Evolutionary conservation across 2,329 filamentous ascomycete species (phyloP).

Genomic region (Fusarium buharicum): DNA sequence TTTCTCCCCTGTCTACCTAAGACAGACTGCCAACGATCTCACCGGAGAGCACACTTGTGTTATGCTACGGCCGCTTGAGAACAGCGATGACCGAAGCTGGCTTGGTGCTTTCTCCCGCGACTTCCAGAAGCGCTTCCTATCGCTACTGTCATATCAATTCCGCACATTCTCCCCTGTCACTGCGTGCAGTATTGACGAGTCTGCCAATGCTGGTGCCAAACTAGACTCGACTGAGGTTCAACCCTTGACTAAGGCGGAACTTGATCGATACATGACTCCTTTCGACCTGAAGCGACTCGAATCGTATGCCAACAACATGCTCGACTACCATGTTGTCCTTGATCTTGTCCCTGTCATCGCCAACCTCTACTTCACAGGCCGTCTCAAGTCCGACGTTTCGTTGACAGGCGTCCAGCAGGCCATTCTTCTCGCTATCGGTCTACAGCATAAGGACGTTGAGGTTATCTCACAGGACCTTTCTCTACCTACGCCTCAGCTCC

Average conservation of each 20-base stretch:
- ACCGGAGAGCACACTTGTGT: constrained; percentile 98
- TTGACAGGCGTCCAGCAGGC: constrained; percentile 86
- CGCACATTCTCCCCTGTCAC: constrained; percentile 79
- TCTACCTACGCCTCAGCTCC: constrained; percentile 78
- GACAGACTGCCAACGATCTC: constrained; percentile 94
- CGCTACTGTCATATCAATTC: constrained; percentile 93
- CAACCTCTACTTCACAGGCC: constrained; percentile 84
- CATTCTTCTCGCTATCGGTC: constrained; percentile 87
- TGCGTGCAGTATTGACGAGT: constrained; percentile 88
- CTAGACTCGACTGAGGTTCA: constrained; percentile 64
- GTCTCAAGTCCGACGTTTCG: constrained; percentile 72
- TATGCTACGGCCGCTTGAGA: constrained; percentile 86
- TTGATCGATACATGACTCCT: constrained; percentile 83
- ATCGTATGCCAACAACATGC: constrained; percentile 94
- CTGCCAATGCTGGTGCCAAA: constrained; percentile 77
- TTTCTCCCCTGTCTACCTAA: constrained; percentile 90
- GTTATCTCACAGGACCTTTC: constrained; percentile 81
- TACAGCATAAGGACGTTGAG: constrained; percentile 90
- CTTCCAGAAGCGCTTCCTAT: constrained; percentile 93
- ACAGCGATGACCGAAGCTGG: constrained; percentile 79
- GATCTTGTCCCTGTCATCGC: constrained; percentile 89
- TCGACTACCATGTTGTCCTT: constrained; percentile 97
- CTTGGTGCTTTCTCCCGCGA: constrained; percentile 90
- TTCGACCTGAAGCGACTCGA: constrained; percentile 96
- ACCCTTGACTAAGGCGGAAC: constrained; percentile 75